Conservation (phyloP, 139 green algal species). For the Ulvella scutata region DNA sequence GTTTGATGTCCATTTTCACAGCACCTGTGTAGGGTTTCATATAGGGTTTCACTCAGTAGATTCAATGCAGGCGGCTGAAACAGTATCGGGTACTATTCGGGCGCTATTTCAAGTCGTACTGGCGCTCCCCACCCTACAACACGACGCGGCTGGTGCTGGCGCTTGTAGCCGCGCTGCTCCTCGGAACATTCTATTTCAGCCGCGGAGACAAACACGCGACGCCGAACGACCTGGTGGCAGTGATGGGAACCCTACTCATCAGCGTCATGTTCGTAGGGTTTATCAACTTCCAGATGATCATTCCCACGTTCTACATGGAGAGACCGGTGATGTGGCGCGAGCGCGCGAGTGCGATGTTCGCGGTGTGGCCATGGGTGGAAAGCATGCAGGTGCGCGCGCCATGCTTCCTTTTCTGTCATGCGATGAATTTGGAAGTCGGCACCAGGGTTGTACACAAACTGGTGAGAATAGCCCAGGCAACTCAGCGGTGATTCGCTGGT, state of each 20-base stretch:
- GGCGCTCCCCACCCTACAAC: constrained; percentile 5
- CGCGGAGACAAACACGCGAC: neutral
- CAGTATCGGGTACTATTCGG: constrained; percentile 5
- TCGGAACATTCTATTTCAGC: constrained; percentile 12
- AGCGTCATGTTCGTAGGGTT: neutral
- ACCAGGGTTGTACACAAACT: too few species aligned
- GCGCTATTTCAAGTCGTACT: constrained; percentile 7
- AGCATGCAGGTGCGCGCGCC: too few species aligned
- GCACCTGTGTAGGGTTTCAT: too few species aligned
- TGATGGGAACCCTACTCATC: neutral
- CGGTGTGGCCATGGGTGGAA: neutral
- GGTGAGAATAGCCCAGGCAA: too few species aligned
- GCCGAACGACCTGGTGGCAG: neutral
- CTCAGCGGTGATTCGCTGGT: too few species aligned
- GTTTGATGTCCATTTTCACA: too few species aligned
- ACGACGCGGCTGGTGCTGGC: constrained; percentile 4
- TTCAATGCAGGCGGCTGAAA: neutral
- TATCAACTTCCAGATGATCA: constrained; percentile 3
- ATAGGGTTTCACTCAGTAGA: too few species aligned
- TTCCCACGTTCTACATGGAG: neutral
- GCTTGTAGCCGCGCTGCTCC: constrained; percentile 5
- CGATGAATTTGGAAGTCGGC: too few species aligned
- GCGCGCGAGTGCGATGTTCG: neutral
- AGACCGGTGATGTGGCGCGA: neutral
- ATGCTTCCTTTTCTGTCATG: too few species aligned